Evolutionary conservation across 2,329 filamentous ascomycete species (phyloP).

Genomic region (Ceratocystis ficicola): DNA sequence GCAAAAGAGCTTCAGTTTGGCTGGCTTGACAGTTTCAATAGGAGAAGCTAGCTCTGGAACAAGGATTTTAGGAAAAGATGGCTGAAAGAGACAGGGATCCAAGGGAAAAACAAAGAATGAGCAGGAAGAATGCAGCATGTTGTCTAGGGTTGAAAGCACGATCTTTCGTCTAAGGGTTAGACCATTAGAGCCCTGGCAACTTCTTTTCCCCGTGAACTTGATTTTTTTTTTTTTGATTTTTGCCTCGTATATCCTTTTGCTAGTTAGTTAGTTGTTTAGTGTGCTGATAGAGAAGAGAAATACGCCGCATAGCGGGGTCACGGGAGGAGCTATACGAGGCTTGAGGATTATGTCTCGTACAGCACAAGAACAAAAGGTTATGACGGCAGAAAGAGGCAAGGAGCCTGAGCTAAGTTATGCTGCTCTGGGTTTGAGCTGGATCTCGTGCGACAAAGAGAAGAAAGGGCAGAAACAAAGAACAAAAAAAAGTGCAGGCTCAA

Average conservation of each 20-base stretch:
- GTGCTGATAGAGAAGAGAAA: background rate
- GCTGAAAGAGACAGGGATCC: too few species aligned
- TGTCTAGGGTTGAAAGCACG: too few species aligned
- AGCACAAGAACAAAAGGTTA: background rate
- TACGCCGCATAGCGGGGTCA: background rate
- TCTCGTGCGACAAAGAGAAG: background rate
- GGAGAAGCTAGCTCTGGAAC: too few species aligned
- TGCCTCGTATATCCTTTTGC: background rate
- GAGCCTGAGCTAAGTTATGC: background rate
- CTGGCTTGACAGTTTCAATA: too few species aligned
- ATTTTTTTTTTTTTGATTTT: background rate
- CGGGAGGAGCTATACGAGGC: background rate
- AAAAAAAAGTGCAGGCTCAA: background rate
- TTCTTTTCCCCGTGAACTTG: background rate
- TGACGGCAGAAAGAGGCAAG: background rate
- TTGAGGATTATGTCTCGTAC: slow-evolving; percentile 2
- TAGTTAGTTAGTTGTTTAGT: background rate
- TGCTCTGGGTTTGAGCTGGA: too few species aligned
- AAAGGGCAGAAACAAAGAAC: too few species aligned
- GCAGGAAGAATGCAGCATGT: too few species aligned
- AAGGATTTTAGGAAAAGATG: too few species aligned
- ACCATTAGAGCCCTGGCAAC: background rate
- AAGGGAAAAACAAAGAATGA: too few species aligned
- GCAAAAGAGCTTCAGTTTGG: too few species aligned
- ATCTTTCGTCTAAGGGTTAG: too few species aligned